phyloP scores from a whole-genome alignment of 768 basidiomycete species.

The Boletus subcaerulescens region DNA sequence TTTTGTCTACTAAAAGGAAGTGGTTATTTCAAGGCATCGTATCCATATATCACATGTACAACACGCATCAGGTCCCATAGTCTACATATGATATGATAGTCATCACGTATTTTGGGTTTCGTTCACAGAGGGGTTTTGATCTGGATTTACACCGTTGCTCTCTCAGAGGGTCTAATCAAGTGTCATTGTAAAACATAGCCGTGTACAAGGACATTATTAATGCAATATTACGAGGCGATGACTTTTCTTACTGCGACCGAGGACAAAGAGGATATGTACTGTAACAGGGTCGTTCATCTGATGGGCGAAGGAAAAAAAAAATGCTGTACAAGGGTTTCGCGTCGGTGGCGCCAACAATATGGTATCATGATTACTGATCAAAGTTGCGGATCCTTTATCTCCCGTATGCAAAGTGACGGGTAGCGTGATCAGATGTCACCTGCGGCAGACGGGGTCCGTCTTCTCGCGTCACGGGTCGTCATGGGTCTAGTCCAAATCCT shows the following conservation, averaged over 20 bases:
- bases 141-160: neutral
- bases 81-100: conserved; percentile 14
- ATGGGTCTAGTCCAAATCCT: conserved; percentile 23
- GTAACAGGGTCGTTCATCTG: conserved; percentile 12
- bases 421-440: conserved; percentile 26
- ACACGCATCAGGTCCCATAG: conserved; percentile 13
- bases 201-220: conserved; percentile 4
- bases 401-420: conserved; percentile 6
- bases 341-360: conserved; percentile 1
- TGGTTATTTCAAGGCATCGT: conserved; percentile 22
- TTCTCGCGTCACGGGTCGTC: conserved; percentile 26
- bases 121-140: neutral
- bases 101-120: conserved; percentile 14
- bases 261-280: conserved; percentile 3
- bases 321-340: conserved; percentile 3
- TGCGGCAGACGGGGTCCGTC: conserved; percentile 32
- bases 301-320: conserved; percentile 10
- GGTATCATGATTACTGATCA: conserved; percentile 11
- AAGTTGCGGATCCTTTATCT: conserved; percentile 3
- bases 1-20: neutral
- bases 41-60: conserved; percentile 27
- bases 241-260: neutral
- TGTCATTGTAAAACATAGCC: conserved; percentile 6
- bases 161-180: neutral
- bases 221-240: conserved; percentile 4